These are phyloP conservation scores for Polysphondylium violaceum DNA, from an alignment of 78 protist species.

Conservation along the genomic window DNA sequence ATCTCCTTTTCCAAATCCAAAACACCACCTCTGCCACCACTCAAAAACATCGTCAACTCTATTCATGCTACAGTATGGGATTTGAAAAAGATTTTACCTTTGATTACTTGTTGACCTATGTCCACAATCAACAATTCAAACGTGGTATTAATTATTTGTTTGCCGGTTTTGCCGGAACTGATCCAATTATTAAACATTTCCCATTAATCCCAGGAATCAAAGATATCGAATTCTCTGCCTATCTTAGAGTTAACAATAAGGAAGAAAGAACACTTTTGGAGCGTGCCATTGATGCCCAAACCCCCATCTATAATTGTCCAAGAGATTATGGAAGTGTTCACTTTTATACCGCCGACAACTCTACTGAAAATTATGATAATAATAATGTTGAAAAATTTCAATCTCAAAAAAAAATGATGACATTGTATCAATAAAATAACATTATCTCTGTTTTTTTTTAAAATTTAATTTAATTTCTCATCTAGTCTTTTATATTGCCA, in stretches of 20 bases:
- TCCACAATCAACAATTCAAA: conserved; percentile 18
- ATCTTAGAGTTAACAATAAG: neutral
- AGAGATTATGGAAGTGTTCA: conserved; percentile 18
- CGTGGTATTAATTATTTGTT: conserved; percentile 32
- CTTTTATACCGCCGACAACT: neutral
- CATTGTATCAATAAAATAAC: too few relatives aligned
- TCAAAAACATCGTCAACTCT: conserved; percentile 18
- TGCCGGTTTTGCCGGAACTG: conserved; percentile 7
- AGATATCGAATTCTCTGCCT: neutral
- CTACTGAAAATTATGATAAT: too few relatives aligned
- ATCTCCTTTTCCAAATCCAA: neutral
- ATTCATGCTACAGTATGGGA: conserved; percentile 9
- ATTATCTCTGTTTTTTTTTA: too few relatives aligned
- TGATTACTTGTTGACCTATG: conserved; percentile 1
- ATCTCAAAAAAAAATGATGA: too few relatives aligned
- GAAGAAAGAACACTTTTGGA: neutral
- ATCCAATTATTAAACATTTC: conserved; percentile 21
- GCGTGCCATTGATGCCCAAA: neutral
- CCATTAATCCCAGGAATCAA: conserved; percentile 18
- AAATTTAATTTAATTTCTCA: too few relatives aligned
- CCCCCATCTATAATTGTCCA: conserved; percentile 27
- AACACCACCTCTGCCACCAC: neutral
- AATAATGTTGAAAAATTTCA: too few relatives aligned
- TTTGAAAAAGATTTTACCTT: conserved; percentile 21
- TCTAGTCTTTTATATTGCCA: too few relatives aligned